Percentiles rank a stretch among this genome's conserved stretches.
These are phyloP conservation scores for Aschersonia sp. DNA, from an alignment of 2,329 filamentous ascomycete species.

Conservation along the genomic window DNA sequence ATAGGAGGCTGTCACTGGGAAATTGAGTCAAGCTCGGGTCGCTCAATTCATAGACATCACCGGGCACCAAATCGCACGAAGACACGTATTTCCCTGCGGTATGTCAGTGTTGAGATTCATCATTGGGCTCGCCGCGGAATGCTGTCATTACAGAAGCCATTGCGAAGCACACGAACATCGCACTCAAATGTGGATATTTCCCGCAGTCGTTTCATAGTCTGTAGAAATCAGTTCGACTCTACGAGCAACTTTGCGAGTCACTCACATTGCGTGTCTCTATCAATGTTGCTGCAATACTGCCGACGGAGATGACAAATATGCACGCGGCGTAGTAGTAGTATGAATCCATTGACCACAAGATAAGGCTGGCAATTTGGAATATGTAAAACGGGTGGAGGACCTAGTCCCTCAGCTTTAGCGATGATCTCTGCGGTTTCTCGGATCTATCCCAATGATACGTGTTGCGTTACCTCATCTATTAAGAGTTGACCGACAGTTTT, in stretches of 20 bases:
- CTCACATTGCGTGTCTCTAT: conserved; percentile 73
- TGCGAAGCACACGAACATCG: conserved; percentile 82
- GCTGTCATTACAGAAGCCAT: conserved; percentile 64
- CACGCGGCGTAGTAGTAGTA: conserved; percentile 97
- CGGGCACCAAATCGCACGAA: conserved; percentile 81
- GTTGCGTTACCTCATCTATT: conserved; percentile 57
- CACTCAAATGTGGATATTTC: conserved; percentile 94
- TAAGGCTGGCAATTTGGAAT: conserved; percentile 86
- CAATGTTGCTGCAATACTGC: conserved; percentile 80
- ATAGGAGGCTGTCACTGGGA: conserved; percentile 78
- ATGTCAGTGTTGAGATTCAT: neutral
- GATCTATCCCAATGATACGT: neutral
- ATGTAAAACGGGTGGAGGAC: conserved; percentile 97
- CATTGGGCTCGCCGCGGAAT: no score
- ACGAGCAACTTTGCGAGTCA: conserved; percentile 4
- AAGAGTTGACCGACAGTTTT: conserved; percentile 73
- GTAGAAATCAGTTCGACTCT: neutral
- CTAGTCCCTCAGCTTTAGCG: conserved; percentile 19
- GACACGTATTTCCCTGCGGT: conserved; percentile 60
- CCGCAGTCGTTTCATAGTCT: conserved; percentile 79
- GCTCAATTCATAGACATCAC: conserved; percentile 92
- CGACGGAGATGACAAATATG: conserved; percentile 87
- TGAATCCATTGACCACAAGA: conserved; percentile 88
- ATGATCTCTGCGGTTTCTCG: neutral
- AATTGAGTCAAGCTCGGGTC: conserved; percentile 81